Evolutionary conservation across 2,329 filamentous ascomycete species (phyloP).

Genomic region (Clarireedia paspali): DNA sequence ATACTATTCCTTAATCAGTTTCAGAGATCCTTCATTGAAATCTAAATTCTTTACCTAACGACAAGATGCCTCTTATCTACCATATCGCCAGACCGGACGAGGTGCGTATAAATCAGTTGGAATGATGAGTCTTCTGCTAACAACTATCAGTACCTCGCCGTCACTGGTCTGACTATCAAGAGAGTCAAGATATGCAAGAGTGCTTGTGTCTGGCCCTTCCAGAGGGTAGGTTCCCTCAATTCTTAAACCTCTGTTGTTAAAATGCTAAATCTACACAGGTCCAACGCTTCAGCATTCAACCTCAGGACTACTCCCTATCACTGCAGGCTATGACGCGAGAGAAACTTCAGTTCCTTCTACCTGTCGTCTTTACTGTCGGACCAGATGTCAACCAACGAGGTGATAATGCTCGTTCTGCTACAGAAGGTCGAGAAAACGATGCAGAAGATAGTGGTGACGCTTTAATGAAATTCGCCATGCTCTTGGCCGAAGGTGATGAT

Average conservation of each 20-base stretch:
- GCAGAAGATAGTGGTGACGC: conserved; percentile 50
- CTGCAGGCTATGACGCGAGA: conserved; percentile 85
- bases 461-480: conserved; percentile 74
- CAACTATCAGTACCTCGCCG: conserved; percentile 78
- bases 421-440: background rate
- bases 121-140: conserved; percentile 44
- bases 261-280: conserved; percentile 18
- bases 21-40: background rate
- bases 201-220: conserved; percentile 62
- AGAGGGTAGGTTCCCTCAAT: conserved; percentile 40
- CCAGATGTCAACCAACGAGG: conserved; percentile 61
- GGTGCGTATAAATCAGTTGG: background rate
- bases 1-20: background rate
- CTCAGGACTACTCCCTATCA: conserved; percentile 75
- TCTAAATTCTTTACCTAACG: background rate
- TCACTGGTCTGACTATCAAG: conserved; percentile 71
- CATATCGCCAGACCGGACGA: background rate
- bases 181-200: conserved; percentile 74
- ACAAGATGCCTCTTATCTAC: background rate
- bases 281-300: conserved; percentile 47
- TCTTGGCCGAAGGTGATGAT: conserved; percentile 56
- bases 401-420: conserved; percentile 15
- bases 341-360: conserved; percentile 75
- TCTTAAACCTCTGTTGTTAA: background rate
- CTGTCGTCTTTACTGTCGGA: conserved; percentile 80